These are phyloP conservation scores for Sclerotinia nivalis DNA, from an alignment of 2,329 filamentous ascomycete genomes.

Conservation along the genomic window DNA sequence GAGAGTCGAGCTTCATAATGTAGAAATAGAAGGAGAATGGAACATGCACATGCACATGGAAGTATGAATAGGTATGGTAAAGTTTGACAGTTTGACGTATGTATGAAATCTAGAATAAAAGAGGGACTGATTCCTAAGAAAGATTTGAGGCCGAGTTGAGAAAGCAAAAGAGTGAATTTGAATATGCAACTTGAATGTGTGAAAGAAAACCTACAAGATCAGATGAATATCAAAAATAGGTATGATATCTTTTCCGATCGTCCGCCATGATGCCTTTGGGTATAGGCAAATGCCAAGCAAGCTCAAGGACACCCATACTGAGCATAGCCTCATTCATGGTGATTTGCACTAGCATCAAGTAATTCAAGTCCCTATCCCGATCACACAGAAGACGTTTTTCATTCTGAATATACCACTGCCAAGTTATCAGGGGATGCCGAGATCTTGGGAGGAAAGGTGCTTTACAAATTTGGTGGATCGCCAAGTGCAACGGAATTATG, in stretches of 20 bases:
- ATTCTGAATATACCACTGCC: constrained; percentile 11
- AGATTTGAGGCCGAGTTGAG: neutral
- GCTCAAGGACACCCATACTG: neutral
- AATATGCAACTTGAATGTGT: neutral
- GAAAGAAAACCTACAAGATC: constrained; percentile 11
- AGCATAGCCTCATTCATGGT: constrained; percentile 11
- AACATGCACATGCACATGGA: constrained; percentile 2
- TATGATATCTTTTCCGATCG: neutral
- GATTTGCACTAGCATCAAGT: constrained; percentile 10
- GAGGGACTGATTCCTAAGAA: constrained; percentile 18
- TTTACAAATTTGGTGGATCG: constrained; percentile 21
- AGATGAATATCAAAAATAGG: constrained; percentile 7
- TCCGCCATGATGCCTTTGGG: neutral
- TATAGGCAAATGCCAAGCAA: constrained; percentile 12
- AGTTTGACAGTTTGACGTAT: constrained; percentile 4
- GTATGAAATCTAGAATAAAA: constrained; percentile 12
- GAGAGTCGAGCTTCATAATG: constrained; percentile 18
- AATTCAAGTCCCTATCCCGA: neutral
- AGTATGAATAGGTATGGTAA: neutral
- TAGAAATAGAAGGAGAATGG: neutral
- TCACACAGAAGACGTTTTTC: neutral
- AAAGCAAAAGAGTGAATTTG: constrained; percentile 20
- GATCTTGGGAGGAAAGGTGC: constrained; percentile 22
- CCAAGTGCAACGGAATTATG: constrained; percentile 24
- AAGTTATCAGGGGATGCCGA: constrained; percentile 21